Percentiles rank a stretch among this genome's conserved stretches.
Evolutionary conservation across 345 rosid genomes (phyloP).

Genomic region (Lepidium didymum): DNA sequence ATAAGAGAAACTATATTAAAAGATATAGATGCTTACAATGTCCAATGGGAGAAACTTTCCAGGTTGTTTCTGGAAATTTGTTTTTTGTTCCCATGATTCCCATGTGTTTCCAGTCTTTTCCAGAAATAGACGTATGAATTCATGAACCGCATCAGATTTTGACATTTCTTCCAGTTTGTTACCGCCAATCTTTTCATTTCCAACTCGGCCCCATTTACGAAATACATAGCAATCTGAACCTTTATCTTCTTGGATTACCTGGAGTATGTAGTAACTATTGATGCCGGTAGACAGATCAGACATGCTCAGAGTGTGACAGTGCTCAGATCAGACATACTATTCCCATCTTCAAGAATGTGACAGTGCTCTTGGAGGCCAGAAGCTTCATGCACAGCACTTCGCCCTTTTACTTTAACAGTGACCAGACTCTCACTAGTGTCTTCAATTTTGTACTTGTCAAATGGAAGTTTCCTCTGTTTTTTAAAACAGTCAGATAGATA

Average conservation of each 20-base stretch:
- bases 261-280: slow-evolving; percentile 90
- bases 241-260: slow-evolving; percentile 88
- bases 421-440: slow-evolving; percentile 60
- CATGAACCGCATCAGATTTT: slow-evolving; percentile 68
- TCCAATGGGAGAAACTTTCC: slow-evolving; percentile 88
- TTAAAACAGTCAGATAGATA: slow-evolving; percentile 75
- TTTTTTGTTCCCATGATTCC: slow-evolving; percentile 87
- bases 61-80: slow-evolving; percentile 72
- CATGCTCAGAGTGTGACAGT: slow-evolving; percentile 90
- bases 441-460: slow-evolving; percentile 69
- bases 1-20: background rate
- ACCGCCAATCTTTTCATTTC: slow-evolving; percentile 84
- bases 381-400: slow-evolving; percentile 88
- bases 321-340: slow-evolving; percentile 88
- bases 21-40: slow-evolving; percentile 43
- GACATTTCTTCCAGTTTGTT: slow-evolving; percentile 62
- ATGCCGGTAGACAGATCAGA: slow-evolving; percentile 90
- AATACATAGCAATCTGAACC: slow-evolving; percentile 67
- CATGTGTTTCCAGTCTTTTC: slow-evolving; percentile 95
- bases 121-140: slow-evolving; percentile 58
- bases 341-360: slow-evolving; percentile 90
- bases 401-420: slow-evolving; percentile 93
- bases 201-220: slow-evolving; percentile 97
- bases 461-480: slow-evolving; percentile 71
- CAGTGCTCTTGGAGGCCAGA: slow-evolving; percentile 88